These are phyloP conservation scores for Prosopis cineraria DNA, from an alignment of 306 rosid species.

Conservation along the genomic window DNA sequence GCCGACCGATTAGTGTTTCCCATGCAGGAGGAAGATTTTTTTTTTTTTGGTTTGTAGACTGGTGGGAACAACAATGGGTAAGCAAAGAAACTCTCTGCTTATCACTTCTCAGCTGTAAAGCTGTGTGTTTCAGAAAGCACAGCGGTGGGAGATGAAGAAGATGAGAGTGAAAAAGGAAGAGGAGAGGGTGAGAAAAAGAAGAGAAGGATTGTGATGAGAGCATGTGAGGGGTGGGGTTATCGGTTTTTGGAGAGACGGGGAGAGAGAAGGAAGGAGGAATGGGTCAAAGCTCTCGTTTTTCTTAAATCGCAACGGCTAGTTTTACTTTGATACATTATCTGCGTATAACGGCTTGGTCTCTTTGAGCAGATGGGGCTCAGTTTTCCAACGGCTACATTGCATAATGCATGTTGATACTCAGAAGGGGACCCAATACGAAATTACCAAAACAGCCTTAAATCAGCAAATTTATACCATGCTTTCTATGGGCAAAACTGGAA, in stretches of 20 bases:
- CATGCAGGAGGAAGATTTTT: slow-evolving; percentile 42
- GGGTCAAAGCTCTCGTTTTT: slow-evolving; percentile 51
- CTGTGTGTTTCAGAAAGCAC: slow-evolving; percentile 5
- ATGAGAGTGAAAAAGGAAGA: slow-evolving; percentile 6
- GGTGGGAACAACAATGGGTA: slow-evolving; percentile 20
- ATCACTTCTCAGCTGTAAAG: not conserved
- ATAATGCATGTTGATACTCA: not conserved
- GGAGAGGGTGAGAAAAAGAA: slow-evolving; percentile 2
- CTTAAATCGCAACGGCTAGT: slow-evolving; percentile 73
- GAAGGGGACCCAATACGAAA: not conserved
- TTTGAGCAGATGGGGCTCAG: not conserved
- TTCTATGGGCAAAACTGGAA: not conserved
- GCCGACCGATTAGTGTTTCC: slow-evolving; percentile 43
- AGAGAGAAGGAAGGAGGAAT: slow-evolving; percentile 32
- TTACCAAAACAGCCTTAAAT: not conserved
- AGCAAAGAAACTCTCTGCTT: slow-evolving; percentile 21
- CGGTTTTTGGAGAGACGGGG: slow-evolving; percentile 28
- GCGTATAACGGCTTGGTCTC: slow-evolving; percentile 46
- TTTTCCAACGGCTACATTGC: slow-evolving; percentile 56
- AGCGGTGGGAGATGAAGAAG: not conserved
- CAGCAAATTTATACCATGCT: not conserved
- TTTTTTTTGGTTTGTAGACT: not conserved
- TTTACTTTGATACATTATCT: slow-evolving; percentile 20
- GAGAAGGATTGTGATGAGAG: slow-evolving; percentile 25
- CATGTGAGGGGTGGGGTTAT: slow-evolving; percentile 39